Conservation (phyloP, 176 grass and related monocot species). For the Luzula sylvatica region DNA sequence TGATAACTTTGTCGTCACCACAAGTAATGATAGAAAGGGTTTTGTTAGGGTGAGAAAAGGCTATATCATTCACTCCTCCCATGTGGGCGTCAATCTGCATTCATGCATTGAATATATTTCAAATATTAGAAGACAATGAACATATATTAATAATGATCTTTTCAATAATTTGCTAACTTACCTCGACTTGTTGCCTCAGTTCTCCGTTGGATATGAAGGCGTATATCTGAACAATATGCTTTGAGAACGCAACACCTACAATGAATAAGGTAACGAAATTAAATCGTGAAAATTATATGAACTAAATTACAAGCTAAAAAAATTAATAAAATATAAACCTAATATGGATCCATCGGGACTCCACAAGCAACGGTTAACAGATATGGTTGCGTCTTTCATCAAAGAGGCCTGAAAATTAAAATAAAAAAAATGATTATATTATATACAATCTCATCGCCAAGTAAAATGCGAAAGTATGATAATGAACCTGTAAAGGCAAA, state of each 20-base stretch:
- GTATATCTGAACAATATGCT: conserved; percentile 97
- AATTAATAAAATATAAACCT: conserved; percentile 28
- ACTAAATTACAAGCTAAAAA: background rate
- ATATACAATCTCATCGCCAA: conserved; percentile 16
- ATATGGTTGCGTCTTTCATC: conserved; percentile 98
- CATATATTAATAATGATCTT: background rate
- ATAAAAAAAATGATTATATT: too few species aligned
- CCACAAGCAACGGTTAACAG: conserved; percentile 97
- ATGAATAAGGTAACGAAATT: conserved; percentile 6
- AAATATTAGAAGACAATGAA: conserved; percentile 25
- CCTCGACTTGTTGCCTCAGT: conserved; percentile 84
- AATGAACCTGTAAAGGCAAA: conserved; percentile 73
- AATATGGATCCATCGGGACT: conserved; percentile 91
- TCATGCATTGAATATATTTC: conserved; percentile 5
- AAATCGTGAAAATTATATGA: too few species aligned
- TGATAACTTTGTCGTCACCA: conserved; percentile 95
- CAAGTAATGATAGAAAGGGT: conserved; percentile 94
- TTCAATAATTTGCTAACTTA: conserved; percentile 25
- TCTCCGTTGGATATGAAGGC: conserved; percentile 75
- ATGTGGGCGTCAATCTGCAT: conserved; percentile 93
- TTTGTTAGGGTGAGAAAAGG: conserved; percentile 97
- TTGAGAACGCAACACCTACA: conserved; percentile 95
- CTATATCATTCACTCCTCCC: conserved; percentile 97
- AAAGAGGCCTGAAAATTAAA: conserved; percentile 47
- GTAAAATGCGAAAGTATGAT: conserved; percentile 10